phyloP scores from a whole-genome alignment of 2,329 filamentous ascomycete genomes.

The Xylaria polymorpha region DNA sequence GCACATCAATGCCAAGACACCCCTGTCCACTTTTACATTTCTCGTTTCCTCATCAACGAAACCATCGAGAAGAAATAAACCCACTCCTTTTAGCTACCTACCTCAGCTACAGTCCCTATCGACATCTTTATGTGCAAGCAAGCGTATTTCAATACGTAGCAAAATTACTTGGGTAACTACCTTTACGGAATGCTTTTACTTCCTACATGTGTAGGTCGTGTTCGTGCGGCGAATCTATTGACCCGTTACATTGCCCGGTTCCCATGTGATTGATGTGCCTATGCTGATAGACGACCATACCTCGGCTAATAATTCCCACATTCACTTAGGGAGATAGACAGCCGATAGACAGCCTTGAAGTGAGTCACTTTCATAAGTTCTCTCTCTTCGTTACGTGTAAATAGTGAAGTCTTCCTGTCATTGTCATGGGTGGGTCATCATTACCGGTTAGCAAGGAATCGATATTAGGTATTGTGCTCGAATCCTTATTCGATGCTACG shows the following conservation, averaged over 20 bases:
- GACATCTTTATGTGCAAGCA: neutral
- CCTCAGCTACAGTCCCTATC: neutral
- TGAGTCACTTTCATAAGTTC: neutral
- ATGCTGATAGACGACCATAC: neutral
- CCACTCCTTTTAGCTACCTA: neutral
- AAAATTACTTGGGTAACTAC: neutral
- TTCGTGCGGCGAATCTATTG: neutral
- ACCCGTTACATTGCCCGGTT: constrained; percentile 2
- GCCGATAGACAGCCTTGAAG: too few species aligned
- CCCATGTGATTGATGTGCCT: constrained; percentile 7
- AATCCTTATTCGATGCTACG: neutral
- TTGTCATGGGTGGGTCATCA: neutral
- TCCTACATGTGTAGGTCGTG: neutral
- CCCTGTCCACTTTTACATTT: constrained; percentile 11
- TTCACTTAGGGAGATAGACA: neutral
- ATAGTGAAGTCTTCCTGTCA: constrained; percentile 1
- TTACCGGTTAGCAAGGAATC: neutral
- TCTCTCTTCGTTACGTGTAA: neutral
- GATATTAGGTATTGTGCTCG: neutral
- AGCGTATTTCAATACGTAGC: neutral
- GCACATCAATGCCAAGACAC: constrained; percentile 28
- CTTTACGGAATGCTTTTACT: neutral
- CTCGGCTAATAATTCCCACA: constrained; percentile 9
- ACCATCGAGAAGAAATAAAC: constrained; percentile 5
- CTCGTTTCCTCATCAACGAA: constrained; percentile 30